Conservation (phyloP, 78 protist genomes). For the Bigelowiella natans region DNA sequence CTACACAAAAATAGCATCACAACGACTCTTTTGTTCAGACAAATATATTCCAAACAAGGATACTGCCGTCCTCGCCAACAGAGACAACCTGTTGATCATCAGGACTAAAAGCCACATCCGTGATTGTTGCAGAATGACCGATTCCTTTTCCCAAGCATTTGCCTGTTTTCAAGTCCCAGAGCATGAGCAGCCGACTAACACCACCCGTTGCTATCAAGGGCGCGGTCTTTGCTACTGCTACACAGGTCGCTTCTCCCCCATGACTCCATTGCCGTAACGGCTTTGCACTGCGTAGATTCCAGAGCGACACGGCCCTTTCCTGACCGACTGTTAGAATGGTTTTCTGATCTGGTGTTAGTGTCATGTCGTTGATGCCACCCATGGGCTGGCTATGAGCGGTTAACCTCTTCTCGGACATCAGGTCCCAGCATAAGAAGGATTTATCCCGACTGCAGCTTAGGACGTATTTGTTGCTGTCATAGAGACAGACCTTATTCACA, state of each 20-base stretch:
- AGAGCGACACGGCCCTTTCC: background rate
- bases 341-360: background rate
- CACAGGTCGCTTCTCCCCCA: background rate
- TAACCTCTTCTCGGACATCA: background rate
- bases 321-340: constrained; percentile 5
- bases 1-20: no score
- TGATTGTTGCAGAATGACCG: constrained; percentile 22
- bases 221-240: background rate
- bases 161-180: background rate
- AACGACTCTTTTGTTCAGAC: no score
- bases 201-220: constrained; percentile 19
- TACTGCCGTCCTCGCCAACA: constrained; percentile 31
- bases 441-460: background rate
- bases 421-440: background rate
- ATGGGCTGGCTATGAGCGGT: background rate
- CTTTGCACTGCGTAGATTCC: constrained; percentile 20
- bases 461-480: background rate
- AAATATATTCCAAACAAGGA: constrained; percentile 36
- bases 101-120: background rate
- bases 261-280: background rate
- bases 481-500: background rate
- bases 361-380: constrained; percentile 10
- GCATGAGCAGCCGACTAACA: constrained; percentile 2
- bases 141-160: background rate
- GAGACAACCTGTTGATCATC: constrained; percentile 33